A percentile compares a stretch with the other conserved stretches of the same genome.
Conservation (phyloP, 768 basidiomycete genomes). For the Lentinus brumalis region DNA sequence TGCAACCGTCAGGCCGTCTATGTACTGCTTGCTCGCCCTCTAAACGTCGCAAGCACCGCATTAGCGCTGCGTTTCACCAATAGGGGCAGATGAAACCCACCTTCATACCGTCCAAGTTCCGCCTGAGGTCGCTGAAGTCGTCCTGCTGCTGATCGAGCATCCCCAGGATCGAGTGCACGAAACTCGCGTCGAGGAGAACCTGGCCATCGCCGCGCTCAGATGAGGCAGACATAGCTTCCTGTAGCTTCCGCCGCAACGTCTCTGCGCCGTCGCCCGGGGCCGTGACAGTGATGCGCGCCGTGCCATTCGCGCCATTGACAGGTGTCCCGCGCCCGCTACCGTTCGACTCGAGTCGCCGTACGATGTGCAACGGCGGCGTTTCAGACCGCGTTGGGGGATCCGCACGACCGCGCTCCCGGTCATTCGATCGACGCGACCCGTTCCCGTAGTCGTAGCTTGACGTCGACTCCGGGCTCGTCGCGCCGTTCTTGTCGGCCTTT, state of each 20-base stretch:
- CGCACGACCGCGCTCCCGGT: conserved; percentile 10
- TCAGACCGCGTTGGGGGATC: background rate
- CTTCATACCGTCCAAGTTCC: conserved; percentile 84
- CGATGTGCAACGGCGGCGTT: conserved; percentile 7
- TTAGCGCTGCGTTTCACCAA: background rate
- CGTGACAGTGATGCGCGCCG: conserved; percentile 47
- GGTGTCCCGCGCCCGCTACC: background rate
- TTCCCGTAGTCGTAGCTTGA: conserved; percentile 28
- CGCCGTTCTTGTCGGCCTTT: conserved; percentile 2
- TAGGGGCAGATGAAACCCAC: conserved; percentile 45
- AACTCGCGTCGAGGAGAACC: conserved; percentile 69
- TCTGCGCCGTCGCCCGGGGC: conserved; percentile 49
- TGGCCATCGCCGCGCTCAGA: conserved; percentile 59
- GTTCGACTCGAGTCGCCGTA: conserved; percentile 12
- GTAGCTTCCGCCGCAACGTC: conserved; percentile 50
- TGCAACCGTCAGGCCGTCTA: conserved; percentile 89
- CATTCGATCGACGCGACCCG: conserved; percentile 2
- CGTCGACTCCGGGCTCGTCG: conserved; percentile 21
- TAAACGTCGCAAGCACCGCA: conserved; percentile 33
- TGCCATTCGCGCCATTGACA: conserved; percentile 1
- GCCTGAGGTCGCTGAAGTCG: conserved; percentile 66
- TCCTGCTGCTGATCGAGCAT: conserved; percentile 66
- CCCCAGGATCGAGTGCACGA: conserved; percentile 69
- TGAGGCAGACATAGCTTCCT: conserved; percentile 63
- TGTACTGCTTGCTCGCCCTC: conserved; percentile 90